Evolutionary conservation across 192 early-diverging fungal species (phyloP), one percentile per base, ranked within the genome.

Genomic region (Coemansia sp.): DNA sequence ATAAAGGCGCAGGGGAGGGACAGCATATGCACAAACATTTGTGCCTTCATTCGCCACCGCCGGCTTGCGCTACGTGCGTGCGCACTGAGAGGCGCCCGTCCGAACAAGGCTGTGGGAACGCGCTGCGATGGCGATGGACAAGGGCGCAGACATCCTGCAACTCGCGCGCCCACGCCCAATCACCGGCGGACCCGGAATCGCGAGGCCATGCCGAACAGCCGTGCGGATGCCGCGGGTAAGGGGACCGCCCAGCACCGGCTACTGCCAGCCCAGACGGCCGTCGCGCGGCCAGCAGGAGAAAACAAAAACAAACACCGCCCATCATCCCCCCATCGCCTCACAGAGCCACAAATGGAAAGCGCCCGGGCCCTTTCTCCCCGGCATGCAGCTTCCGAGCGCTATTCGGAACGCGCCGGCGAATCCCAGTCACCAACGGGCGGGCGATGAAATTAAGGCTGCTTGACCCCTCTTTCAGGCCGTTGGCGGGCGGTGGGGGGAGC

Each of bases 301-400:
- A 54, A 48, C 51, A 54, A 62, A 27, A 62, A 62, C 52, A 62
- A 46, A 47, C 21, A 39, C 26, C n/a, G 29, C 40, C 58, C 40
- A 39, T 39, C 36, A n/a, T n/a, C 36, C 36, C 17, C 8, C 28
- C 8, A 3, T 8, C 28, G 1, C 29, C 21, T 22, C 36, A 9
- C 50, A 31, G 45, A 29, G 55, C 55, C 55, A 57, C 44, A 57
- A 57, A 57, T 57, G 41, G 55, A 57, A 45, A 43, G 55, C 44
- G 34, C 44, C 8, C 22, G 20, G 22, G 14, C 31, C 30, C 43
- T 25, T 30, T 15, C 31, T 19, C 5, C 5, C 26, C 26, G 29
- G 19, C n/a, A 32, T 56, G 42, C 42, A 45, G 54, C 28, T 23
- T 25, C 44, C 19, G 28, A 39, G 39, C 26, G 25, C 35, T 40